Evolutionary conservation across 306 rosid species (phyloP), one percentile per base, ranked within the genome.

Genomic region (Fragaria nilgerrensis): DNA sequence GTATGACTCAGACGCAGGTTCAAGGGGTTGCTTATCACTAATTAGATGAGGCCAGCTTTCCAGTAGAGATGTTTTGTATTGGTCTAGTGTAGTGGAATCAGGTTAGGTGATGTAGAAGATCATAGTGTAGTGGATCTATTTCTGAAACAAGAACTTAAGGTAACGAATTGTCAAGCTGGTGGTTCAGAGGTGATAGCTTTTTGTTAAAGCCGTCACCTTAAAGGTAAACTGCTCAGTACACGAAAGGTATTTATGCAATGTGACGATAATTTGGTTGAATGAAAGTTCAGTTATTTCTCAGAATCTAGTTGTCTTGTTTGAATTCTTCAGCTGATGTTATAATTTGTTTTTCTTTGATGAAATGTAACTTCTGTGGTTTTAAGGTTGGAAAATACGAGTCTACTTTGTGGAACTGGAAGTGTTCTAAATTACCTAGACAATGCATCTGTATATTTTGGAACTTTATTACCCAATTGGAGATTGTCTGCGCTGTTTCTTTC

Each of bases 1-100:
- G 83, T 53, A 74, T 63, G 67, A 66, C 81, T 66, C 34, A 63
- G 58, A 20, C 62, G 52, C 68, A 34, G 56, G 29, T 27, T 72
- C 58, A 63, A 10, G 70, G 29, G 45, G 55, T 48, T 48, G 53
- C 53, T 14, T 48, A 48, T 48, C 14, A 20, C 53, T 48, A 12
- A 14, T 48, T 16, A 48, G 53, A 48, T 48, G 5, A 15, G 53
- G 53, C 53, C 53, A 48, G 20, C 20, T 48, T 48, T 48, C 53
- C 20, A 16, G 53, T 48, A 48, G 53, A 48, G 20, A 3, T 15
- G 7, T 48, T 48, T 15, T 15, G 53, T 48, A 48, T 15, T 48
- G 16, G 56, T 50, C 56, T 19, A 50, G 56, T 50, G 22, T 19
- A 16, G 56, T 50, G 17, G 5, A 7, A 19, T 50, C 56, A 50